Evolutionary conservation across 768 basidiomycete species (phyloP), one percentile per base, ranked within the genome.

Genomic region (Termitomyces sp.): DNA sequence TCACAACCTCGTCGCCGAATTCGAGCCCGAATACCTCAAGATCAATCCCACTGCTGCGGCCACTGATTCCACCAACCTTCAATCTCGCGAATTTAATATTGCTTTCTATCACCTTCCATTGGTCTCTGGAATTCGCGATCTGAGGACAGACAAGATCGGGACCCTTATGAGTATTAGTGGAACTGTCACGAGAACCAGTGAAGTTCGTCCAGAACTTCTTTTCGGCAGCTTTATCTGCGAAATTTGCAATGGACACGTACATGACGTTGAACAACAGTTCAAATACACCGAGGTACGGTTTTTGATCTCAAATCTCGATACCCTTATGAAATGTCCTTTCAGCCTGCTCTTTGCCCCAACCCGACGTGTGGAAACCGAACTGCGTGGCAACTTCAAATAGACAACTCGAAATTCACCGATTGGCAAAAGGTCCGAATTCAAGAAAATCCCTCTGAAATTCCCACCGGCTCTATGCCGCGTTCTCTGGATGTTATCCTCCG

Each of bases 381-480:
- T 17, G 89, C 84, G 32, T 99, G 95, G 95, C 87, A 95, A 66
- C 83, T 99, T 41, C 92, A 95, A 68, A 93, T 98, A 57, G 96
- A 98, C 69, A 87, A 88, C 53, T 95, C 92, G 29, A 95, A 93
- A 70, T 99, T 99, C 69, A 92, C 93, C 0, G 97, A 99, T 69
- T 98, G 97, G 97, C 97, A 99, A 71, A 98, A 98, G 71, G 95
- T 98, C 47, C 87, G 97, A 43, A 98, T 99, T 44, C 97, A 99
- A 68, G 97, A 99, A 76, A 98, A 98, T 66, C 89, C 96, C 10
- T 97, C 95, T 27, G 97, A 98, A 73, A 98, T 99, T 56, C 97
- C 97, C 1, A 98, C 96, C 0, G 97, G 97, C 1, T 92, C 90
- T 3, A 99, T 98, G 97, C 97, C 97, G 29, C 87, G 96, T 32